Base-by-base conservation (phyloP, 225 moss, liverwort and hornwort species). In the Pseudisothecium myosuroides region DNA sequence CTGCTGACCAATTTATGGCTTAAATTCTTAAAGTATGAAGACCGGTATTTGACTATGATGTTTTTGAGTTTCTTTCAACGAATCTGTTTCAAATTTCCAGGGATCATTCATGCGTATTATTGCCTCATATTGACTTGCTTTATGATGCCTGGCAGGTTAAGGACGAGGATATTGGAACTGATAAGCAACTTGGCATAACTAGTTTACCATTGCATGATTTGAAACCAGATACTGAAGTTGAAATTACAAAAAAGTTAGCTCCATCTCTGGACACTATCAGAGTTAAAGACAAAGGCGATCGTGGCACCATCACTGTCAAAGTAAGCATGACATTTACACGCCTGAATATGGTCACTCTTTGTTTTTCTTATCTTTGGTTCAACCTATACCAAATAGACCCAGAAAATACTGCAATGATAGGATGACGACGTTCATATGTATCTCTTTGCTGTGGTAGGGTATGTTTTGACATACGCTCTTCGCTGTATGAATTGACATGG, bases 231-330 rank as follows among this genome's bases (percentile, higher is more conserved):
- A 86, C 92, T 87, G 73, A 89, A 83, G 77, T 87, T 82, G 93
- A 93, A 87, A 89, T 97, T 37, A 94, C 93, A 56, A 90, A 95
- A 75, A 93, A 93, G 45, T 87, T 98, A 76, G 82, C 91, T 63
- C 91, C 91, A 84, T 92, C 91, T 65, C 77, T 98, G 83, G 98
- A 98, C 90, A 95, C 94, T 55, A 93, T 95, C 79, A 91, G 93
- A 90, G 94, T 96, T 17, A 96, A 97, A 87, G 96, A 98, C 92
- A 96, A 98, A 87, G 96, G 96, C 56, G 96, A 98, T 93, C 96
- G 98, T 74, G 98, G 98, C 45, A 76, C 91, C 65, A 83, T 98
- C 60, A 93, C 92, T 83, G 89, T 98, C 17, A 94, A 94, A 91
- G 98, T 98, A 95, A 95, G 94, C 68, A 58, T 32, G 60, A 39